These are phyloP conservation scores for Pneumocystis jirovecii DNA, from an alignment of 1,139 yeast genomes.

Conservation along the genomic window DNA sequence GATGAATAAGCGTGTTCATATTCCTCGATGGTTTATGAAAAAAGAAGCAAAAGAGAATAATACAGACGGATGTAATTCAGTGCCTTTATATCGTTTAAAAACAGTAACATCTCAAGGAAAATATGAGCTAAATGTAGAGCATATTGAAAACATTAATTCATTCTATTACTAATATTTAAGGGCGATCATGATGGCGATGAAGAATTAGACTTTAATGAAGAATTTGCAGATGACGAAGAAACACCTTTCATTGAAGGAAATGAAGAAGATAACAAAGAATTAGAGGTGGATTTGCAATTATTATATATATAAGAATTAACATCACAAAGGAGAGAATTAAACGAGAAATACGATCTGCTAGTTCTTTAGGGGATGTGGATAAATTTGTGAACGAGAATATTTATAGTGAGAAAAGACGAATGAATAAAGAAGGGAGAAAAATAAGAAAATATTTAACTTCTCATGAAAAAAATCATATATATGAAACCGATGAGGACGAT, in stretches of 20 bases:
- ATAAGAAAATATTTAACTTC: slow-evolving; percentile 70
- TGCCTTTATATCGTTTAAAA: slow-evolving; percentile 11
- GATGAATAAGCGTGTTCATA: slow-evolving; percentile 32
- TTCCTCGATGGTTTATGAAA: slow-evolving; percentile 93
- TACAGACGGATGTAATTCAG: slow-evolving; percentile 10
- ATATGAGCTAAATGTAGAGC: slow-evolving; percentile 17
- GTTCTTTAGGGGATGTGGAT: slow-evolving; percentile 49
- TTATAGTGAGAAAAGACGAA: slow-evolving; percentile 47
- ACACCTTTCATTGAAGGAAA: slow-evolving; percentile 97
- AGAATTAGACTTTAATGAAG: slow-evolving; percentile 89
- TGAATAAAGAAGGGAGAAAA: slow-evolving; percentile 83
- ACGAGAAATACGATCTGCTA: slow-evolving; percentile 77
- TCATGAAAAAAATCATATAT: slow-evolving; percentile 76
- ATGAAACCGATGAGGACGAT: slow-evolving; percentile 81
- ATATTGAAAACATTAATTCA: slow-evolving; percentile 2
- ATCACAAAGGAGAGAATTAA: slow-evolving; percentile 45
- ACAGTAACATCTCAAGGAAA: slow-evolving; percentile 19
- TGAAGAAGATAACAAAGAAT: slow-evolving; percentile 84
- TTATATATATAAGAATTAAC: background rate
- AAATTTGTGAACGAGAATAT: slow-evolving; percentile 39
- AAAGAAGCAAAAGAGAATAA: slow-evolving; percentile 35
- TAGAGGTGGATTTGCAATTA: slow-evolving; percentile 32
- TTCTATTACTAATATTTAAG: slow-evolving; percentile 2
- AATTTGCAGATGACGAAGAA: slow-evolving; percentile 96
- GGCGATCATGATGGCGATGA: slow-evolving; percentile 65